phyloP scores from a whole-genome alignment of 495 filamentous ascomycete species.

The Clavariopsis aquatica region DNA sequence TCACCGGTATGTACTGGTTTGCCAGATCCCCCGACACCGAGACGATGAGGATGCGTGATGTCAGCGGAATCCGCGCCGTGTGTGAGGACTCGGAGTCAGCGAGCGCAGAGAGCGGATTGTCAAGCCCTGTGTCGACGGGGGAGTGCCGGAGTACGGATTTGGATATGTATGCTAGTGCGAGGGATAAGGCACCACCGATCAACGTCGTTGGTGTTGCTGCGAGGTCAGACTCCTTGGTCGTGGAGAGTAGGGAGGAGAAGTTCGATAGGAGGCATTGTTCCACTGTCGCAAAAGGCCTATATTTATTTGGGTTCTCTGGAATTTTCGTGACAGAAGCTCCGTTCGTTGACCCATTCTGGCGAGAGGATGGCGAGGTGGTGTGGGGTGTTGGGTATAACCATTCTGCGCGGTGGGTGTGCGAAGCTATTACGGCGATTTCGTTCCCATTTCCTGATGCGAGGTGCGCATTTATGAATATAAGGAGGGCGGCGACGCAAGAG shows the following conservation, averaged over 20 bases:
- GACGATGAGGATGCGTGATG: slow-evolving; percentile 73
- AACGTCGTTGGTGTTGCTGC: slow-evolving; percentile 67
- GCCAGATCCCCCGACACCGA: slow-evolving; percentile 81
- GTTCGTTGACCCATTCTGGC: background rate
- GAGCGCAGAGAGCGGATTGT: slow-evolving; percentile 40
- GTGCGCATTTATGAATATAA: slow-evolving; percentile 96
- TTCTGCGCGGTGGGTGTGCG: slow-evolving; percentile 76
- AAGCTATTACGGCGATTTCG: slow-evolving; percentile 87
- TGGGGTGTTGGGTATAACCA: slow-evolving; percentile 77
- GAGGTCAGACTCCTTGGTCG: slow-evolving; percentile 63
- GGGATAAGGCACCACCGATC: slow-evolving; percentile 86
- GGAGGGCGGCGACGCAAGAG: slow-evolving; percentile 81
- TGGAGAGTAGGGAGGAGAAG: slow-evolving; percentile 65
- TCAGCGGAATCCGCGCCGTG: slow-evolving; percentile 46
- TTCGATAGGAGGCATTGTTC: slow-evolving; percentile 74
- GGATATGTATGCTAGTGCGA: slow-evolving; percentile 87
- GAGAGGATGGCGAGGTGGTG: slow-evolving; percentile 28
- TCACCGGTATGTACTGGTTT: slow-evolving; percentile 92
- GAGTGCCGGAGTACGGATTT: slow-evolving; percentile 50
- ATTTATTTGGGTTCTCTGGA: slow-evolving; percentile 76
- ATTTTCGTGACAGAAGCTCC: slow-evolving; percentile 41
- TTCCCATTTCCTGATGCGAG: slow-evolving; percentile 90
- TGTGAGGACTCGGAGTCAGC: slow-evolving; percentile 41
- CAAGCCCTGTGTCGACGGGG: slow-evolving; percentile 32
- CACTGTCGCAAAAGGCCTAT: slow-evolving; percentile 82